Conservation (phyloP, 2,329 filamentous ascomycete species). For the Stachybotrys chartarum region DNA sequence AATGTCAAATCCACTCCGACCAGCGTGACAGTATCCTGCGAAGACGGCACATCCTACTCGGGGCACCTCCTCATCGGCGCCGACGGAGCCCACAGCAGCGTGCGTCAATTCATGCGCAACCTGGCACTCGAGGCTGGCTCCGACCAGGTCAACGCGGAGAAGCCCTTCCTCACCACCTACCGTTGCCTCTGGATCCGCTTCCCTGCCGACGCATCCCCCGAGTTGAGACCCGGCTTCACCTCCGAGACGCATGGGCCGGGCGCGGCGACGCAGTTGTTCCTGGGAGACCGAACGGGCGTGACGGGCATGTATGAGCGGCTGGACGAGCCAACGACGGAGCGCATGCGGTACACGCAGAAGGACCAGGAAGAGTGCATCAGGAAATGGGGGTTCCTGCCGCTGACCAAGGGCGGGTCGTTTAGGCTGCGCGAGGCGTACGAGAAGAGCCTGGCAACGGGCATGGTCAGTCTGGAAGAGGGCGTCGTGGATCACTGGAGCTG, state of each 20-base stretch:
- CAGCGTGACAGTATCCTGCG: slow-evolving; percentile 20
- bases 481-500: slow-evolving; percentile 26
- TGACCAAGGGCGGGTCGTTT: slow-evolving; percentile 9
- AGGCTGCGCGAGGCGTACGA: slow-evolving; percentile 22
- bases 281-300: slow-evolving; percentile 8
- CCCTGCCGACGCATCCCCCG: slow-evolving; percentile 7
- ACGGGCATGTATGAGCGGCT: slow-evolving; percentile 12
- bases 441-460: slow-evolving; percentile 13
- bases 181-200: slow-evolving; percentile 26
- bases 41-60: slow-evolving; percentile 21
- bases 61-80: slow-evolving; percentile 32
- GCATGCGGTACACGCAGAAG: slow-evolving; percentile 7
- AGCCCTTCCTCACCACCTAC: slow-evolving; percentile 23
- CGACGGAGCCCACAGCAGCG: slow-evolving; percentile 33
- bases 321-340: slow-evolving; percentile 8
- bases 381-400: slow-evolving; percentile 11
- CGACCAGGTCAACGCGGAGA: slow-evolving; percentile 12
- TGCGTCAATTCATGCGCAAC: slow-evolving; percentile 24
- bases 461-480: slow-evolving; percentile 29
- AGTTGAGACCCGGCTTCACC: slow-evolving; percentile 13
- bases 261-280: slow-evolving; percentile 11
- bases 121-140: slow-evolving; percentile 14
- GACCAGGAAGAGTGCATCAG: slow-evolving; percentile 9
- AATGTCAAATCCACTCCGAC: slow-evolving; percentile 11
- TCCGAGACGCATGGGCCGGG: slow-evolving; percentile 20